Conservation (phyloP, 1,284 basidiomycete genomes). For the Gomphus sp. region DNA sequence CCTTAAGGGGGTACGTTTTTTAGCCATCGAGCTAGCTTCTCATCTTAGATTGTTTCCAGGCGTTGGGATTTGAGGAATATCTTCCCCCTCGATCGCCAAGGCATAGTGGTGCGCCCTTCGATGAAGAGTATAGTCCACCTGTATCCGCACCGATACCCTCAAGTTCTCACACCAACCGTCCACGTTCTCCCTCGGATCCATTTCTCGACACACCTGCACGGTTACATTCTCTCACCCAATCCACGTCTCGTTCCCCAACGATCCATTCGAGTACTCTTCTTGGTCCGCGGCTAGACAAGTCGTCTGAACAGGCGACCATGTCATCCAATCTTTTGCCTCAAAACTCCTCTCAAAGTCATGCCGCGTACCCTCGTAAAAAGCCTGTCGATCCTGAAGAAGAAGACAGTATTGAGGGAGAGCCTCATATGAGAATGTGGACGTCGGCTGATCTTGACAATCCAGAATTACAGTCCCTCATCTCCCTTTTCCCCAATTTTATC, state of each 20-base stretch:
- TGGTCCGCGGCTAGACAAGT: too few relatives aligned
- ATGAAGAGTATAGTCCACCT: constrained; percentile 23
- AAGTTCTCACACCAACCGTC: constrained; percentile 44
- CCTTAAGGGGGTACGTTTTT: constrained; percentile 62
- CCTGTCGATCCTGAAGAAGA: constrained; percentile 30
- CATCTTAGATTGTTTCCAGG: constrained; percentile 11
- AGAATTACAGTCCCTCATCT: constrained; percentile 51
- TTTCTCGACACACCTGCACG: constrained; percentile 61
- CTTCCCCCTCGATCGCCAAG: constrained; percentile 31
- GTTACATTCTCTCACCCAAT: constrained; percentile 38
- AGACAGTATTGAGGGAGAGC: constrained; percentile 31
- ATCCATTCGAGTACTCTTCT: neutral
- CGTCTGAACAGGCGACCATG: neutral
- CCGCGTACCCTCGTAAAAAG: neutral
- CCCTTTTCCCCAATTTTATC: constrained; percentile 62
- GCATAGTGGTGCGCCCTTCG: constrained; percentile 31
- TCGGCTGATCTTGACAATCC: constrained; percentile 59
- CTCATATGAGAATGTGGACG: constrained; percentile 58
- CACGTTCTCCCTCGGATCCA: constrained; percentile 68
- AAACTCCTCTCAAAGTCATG: neutral
- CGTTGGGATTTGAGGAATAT: constrained; percentile 15
- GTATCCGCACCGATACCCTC: constrained; percentile 30
- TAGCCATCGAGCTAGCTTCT: constrained; percentile 12
- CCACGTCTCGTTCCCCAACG: constrained; percentile 36
- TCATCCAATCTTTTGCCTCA: neutral